A percentile compares a stretch with the other conserved stretches of the same genome.
Evolutionary conservation across 208 protist genomes (phyloP).

Genomic region (Naegleria fowleri): DNA sequence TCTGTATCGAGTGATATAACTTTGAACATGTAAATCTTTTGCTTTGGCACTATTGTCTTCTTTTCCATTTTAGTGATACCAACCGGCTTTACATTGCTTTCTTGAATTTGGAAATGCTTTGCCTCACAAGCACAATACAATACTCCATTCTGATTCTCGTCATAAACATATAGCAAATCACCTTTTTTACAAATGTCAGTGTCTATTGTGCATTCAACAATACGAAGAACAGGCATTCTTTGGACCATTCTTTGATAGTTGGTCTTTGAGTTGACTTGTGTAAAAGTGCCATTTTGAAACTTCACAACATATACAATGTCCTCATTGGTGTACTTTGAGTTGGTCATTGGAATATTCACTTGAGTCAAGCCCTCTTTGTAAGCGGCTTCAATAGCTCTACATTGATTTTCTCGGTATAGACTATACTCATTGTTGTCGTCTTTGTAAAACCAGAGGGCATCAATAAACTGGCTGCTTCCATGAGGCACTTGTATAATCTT

Average conservation of each 20-base stretch:
- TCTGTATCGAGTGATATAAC: too few species aligned
- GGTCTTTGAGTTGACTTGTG: background rate
- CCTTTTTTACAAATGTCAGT: too few species aligned
- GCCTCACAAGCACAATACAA: too few species aligned
- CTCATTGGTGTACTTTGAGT: background rate
- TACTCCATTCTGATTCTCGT: background rate
- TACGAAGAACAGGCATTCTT: background rate
- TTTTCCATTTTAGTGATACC: too few species aligned
- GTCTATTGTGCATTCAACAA: background rate
- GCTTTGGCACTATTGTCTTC: too few species aligned
- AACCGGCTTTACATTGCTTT: too few species aligned
- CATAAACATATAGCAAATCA: background rate
- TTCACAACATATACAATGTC: background rate
- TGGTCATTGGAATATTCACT: background rate
- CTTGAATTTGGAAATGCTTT: too few species aligned
- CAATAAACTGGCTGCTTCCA: background rate
- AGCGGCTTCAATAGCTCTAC: background rate
- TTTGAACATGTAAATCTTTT: too few species aligned
- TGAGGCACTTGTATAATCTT: background rate
- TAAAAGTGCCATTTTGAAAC: background rate
- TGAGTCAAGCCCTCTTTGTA: background rate
- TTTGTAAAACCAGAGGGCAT: background rate
- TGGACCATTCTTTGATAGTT: background rate
- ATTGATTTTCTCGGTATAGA: background rate
- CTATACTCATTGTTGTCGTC: background rate